These are phyloP conservation scores for Hyphopichia wangnamkhiaoensis DNA, from an alignment of 1,139 yeast species.

Conservation along the genomic window DNA sequence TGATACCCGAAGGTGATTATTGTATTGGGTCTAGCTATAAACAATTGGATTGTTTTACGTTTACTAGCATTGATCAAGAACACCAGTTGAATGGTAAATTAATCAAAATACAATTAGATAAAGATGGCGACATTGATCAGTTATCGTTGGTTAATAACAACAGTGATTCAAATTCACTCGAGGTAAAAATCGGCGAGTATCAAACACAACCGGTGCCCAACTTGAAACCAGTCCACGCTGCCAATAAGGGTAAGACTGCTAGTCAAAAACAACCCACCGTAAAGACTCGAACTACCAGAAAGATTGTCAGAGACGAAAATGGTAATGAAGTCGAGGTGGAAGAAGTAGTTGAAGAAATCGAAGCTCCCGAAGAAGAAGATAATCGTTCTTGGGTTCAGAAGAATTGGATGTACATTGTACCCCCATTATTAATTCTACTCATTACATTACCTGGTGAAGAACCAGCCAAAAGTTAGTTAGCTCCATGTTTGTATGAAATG, in stretches of 20 bases:
- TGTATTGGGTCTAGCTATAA: constrained; percentile 2
- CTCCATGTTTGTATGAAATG: background rate
- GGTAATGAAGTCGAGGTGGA: constrained; percentile 1
- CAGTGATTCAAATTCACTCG: background rate
- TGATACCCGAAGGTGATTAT: background rate
- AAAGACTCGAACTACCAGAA: background rate
- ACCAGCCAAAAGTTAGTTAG: background rate
- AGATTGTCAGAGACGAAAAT: background rate
- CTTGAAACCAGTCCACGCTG: background rate
- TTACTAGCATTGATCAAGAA: background rate
- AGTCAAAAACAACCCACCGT: background rate
- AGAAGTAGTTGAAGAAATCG: constrained; percentile 2
- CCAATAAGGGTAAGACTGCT: constrained; percentile 1
- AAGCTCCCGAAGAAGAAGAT: constrained; percentile 26
- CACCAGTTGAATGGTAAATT: background rate
- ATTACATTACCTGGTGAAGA: constrained; percentile 9
- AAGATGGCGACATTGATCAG: background rate
- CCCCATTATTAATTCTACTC: constrained; percentile 40
- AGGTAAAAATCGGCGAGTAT: background rate
- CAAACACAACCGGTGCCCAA: constrained; percentile 5
- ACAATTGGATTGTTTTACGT: background rate
- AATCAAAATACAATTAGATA: constrained; percentile 3
- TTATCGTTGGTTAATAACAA: background rate
- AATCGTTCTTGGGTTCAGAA: constrained; percentile 53
- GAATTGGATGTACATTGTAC: constrained; percentile 54